These are phyloP conservation scores for Fennellomyces sp. DNA, from an alignment of 371 early-diverging fungal species.

Conservation along the genomic window DNA sequence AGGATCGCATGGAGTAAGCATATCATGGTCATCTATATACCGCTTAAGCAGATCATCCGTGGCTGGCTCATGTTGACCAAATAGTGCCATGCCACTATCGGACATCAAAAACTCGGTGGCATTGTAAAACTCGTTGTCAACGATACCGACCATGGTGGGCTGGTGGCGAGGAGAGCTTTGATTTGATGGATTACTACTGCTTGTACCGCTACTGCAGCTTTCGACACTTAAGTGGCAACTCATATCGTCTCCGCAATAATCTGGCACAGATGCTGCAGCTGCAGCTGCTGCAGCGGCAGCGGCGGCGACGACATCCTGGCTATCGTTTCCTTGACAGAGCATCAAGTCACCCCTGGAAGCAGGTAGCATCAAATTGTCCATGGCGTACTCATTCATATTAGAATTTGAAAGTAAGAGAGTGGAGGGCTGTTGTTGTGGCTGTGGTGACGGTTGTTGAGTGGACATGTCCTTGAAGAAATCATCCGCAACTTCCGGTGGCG, in stretches of 20 bases:
- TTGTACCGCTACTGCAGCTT: conserved; percentile 8
- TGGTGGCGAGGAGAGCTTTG: conserved; percentile 21
- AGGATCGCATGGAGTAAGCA: not conserved
- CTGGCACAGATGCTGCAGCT: not conserved
- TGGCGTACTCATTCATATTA: not conserved
- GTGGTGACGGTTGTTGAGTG: conserved; percentile 2
- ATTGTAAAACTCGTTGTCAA: not conserved
- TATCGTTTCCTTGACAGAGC: conserved; percentile 6
- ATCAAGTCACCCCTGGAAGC: conserved; percentile 15
- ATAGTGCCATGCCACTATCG: conserved; percentile 3
- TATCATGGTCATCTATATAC: conserved; percentile 4
- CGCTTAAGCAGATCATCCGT: conserved; percentile 7
- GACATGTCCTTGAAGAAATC: not conserved
- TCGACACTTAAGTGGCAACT: conserved; percentile 16
- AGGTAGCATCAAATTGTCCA: conserved; percentile 11
- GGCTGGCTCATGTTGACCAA: conserved; percentile 7
- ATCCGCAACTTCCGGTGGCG: conserved; percentile 24
- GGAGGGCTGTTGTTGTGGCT: not conserved
- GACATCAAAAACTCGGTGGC: not conserved
- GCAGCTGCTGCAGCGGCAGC: conserved; percentile 12
- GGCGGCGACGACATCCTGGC: not conserved
- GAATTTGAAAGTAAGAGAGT: not conserved
- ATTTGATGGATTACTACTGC: conserved; percentile 14
- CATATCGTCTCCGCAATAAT: conserved; percentile 12
- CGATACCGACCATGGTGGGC: conserved; percentile 3